Base-by-base conservation (phyloP, 305 asterid species). In the Petunia hybrid region DNA sequence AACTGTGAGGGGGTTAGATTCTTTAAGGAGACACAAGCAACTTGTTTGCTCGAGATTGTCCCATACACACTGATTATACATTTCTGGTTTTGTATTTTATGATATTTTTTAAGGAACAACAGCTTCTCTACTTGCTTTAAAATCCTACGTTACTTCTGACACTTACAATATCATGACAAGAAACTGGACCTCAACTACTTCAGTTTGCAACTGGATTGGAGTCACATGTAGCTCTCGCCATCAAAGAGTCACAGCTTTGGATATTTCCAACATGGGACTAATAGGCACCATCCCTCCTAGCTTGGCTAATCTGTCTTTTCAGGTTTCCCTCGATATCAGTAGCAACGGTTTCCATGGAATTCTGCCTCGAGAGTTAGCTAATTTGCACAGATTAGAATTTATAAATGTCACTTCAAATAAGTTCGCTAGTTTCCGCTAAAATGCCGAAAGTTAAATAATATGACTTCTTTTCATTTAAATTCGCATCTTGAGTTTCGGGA, bases 181-280 rank as follows among this genome's bases (percentile, higher is more conserved):
- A 45, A 88, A 86, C 74, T 86, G 90, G 91, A 82, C 84, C 4
- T 48, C 53, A 1, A n/a, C 14, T 2, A 48, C 77, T 63, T 78
- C 88, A 1, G 73, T 87, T 31, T 90, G 91, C 79, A 75, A 55
- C 39, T 86, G 89, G 92, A 82, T 65, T 16, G 91, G 93, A 45
- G 89, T 90, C 5, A 75, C 81, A 3, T 87, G 80, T 38, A 71
- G 51, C 77, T 60, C 79, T 22, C 46, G 45, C 75, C 81, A 87
- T 76, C 83, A 53, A 63, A 75, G 90, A 40, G 80, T 85, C 16
- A 67, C 69, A 7, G 84, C 84, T 35, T 70, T 85, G 55, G 67
- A 84, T 35, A 16, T 87, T 39, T 80, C 83, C 0, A 31, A 80
- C 80, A 75, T 87, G 88, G 86, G 80, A 13, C 81, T 89, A 8